phyloP scores from a whole-genome alignment of 306 rosid species.

The Medicago arabica region DNA sequence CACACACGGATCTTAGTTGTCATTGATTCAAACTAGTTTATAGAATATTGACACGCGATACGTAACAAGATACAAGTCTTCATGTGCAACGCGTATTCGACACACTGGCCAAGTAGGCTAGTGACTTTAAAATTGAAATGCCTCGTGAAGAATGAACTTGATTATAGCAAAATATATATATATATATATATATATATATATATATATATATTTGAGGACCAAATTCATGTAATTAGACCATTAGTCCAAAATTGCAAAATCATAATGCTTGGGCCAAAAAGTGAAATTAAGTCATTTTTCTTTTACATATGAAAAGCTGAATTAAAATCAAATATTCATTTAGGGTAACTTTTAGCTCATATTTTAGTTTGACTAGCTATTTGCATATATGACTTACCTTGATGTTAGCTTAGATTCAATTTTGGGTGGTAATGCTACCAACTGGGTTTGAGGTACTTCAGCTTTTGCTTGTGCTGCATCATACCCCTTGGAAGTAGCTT shows the following conservation, averaged over 20 bases:
- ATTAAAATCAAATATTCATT: background rate
- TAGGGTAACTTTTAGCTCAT: background rate
- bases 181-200: too few relatives aligned
- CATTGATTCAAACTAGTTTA: too few relatives aligned
- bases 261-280: background rate
- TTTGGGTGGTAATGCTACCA: slow-evolving; percentile 30
- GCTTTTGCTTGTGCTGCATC: slow-evolving; percentile 12
- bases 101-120: background rate
- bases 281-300: background rate
- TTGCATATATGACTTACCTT: slow-evolving; percentile 41
- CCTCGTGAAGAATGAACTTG: background rate
- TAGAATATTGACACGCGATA: too few relatives aligned
- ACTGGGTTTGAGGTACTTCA: slow-evolving; percentile 32
- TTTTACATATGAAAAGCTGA: background rate
- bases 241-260: background rate
- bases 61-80: too few relatives aligned
- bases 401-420: slow-evolving; percentile 27
- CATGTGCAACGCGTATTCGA: too few relatives aligned
- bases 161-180: too few relatives aligned
- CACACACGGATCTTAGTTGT: background rate
- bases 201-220: background rate
- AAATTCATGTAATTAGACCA: background rate
- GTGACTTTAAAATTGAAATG: background rate
- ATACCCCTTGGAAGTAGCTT: slow-evolving; percentile 8
- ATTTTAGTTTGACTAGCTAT: slow-evolving; percentile 13